Conservation (phyloP, 73 alveolate genomes). For the Paramecium caudatum region DNA sequence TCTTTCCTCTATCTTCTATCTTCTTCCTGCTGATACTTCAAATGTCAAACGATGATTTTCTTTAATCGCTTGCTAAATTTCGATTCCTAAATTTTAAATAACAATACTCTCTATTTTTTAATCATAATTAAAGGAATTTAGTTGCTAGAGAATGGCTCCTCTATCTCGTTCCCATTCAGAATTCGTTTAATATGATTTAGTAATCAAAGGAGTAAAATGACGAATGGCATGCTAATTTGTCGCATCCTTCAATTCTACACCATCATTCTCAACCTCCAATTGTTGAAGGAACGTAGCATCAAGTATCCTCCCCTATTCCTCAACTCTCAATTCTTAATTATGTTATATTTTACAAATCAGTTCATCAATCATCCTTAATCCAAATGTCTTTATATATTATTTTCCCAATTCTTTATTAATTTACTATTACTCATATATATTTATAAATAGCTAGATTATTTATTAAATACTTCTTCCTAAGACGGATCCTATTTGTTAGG, state of each 20-base stretch:
- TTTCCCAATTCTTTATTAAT: slow-evolving; percentile 36
- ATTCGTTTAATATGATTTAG: neutral
- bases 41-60: neutral
- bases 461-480: neutral
- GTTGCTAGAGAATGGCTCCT: neutral
- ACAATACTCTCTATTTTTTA: neutral
- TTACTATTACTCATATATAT: slow-evolving; percentile 19
- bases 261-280: slow-evolving; percentile 16
- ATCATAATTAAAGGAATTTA: neutral
- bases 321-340: slow-evolving; percentile 8
- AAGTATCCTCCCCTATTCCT: slow-evolving; percentile 6
- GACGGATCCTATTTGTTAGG: neutral
- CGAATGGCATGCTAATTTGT: too few relatives aligned
- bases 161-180: slow-evolving; percentile 39
- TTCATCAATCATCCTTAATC: neutral
- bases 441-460: neutral
- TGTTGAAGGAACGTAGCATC: neutral
- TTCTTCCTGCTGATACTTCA: neutral
- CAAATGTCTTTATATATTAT: neutral
- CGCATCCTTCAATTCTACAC: neutral
- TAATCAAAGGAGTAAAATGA: neutral
- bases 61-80: neutral
- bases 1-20: neutral
- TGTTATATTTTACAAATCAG: neutral
- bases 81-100: neutral